Evolutionary conservation across 805 yeast genomes (phyloP), one percentile per base, ranked within the genome.

Genomic region (Vanderwaltozyma yarrowii): DNA sequence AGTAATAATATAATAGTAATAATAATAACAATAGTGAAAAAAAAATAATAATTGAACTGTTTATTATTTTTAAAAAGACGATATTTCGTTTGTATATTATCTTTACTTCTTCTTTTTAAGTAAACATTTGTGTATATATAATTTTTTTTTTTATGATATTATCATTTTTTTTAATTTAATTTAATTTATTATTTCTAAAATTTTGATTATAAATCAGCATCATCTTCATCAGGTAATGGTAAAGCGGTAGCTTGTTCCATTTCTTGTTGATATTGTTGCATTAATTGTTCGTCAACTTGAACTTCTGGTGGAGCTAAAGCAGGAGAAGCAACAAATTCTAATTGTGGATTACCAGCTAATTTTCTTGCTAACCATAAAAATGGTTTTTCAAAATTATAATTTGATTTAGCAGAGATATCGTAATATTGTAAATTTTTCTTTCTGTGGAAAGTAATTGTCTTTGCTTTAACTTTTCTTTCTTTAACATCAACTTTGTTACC

Each of bases 301-400:
- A 89, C 97, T 77, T 92, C 98, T 62, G 99, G 97, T 58, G 99
- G 98, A 62, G 96, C 96, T 69, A 92, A 79, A 52, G 98, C 99
- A 55, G 98, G 98, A 47, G 97, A 84, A 57, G 94, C 97, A 58
- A 94, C 99, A 61, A 92, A 92, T 73, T 92, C 98, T 61, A 92
- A 79, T 69, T 83, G 87, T 47, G 96, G 89, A 78, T 89, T 86
- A 70, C 97, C 99, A 52, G 86, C 95, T 60, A 92, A 78, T 73
- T 92, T 92, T 79, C 98, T 85, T 39, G 99, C 98, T 61, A 92
- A 84, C 99, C 99, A 92, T 69, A 92, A 79, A 83, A 92, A 92
- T 51, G 99, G 99, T 76, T 94, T 92, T 75, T 92, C 99, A 60
- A 92, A 92, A 78, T 92, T 94, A 76, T 92, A 92, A 77, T 92